phyloP scores from a whole-genome alignment of 805 yeast species.

The Yueomyces sp. region DNA sequence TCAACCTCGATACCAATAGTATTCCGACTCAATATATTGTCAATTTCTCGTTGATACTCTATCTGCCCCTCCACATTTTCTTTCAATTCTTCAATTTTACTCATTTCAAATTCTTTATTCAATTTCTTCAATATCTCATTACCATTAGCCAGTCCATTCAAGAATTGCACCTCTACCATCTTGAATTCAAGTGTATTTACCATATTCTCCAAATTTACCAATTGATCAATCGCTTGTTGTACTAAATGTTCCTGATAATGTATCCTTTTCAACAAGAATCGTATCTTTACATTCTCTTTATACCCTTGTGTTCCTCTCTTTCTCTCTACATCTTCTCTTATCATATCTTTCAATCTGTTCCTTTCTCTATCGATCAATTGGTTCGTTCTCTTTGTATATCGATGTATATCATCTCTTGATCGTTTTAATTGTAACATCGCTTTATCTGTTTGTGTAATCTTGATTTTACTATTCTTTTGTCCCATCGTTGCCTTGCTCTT shows the following conservation, averaged over 20 bases:
- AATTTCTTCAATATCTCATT: constrained; percentile 60
- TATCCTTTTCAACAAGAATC: constrained; percentile 53
- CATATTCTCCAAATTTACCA: constrained; percentile 66
- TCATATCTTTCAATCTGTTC: constrained; percentile 19
- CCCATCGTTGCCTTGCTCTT: constrained; percentile 17
- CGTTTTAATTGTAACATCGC: constrained; percentile 79
- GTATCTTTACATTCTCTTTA: constrained; percentile 41
- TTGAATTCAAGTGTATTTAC: constrained; percentile 80
- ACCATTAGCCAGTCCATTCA: constrained; percentile 72
- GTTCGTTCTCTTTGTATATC: constrained; percentile 44
- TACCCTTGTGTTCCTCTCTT: constrained; percentile 28
- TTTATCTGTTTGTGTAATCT: constrained; percentile 70
- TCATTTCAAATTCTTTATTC: constrained; percentile 52
- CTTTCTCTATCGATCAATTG: constrained; percentile 49
- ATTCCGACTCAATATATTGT: constrained; percentile 34
- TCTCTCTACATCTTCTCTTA: constrained; percentile 9
- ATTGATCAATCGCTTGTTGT: constrained; percentile 58
- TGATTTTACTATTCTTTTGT: constrained; percentile 32
- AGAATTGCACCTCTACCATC: constrained; percentile 71
- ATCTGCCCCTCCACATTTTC: constrained; percentile 78
- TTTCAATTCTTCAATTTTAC: constrained; percentile 64
- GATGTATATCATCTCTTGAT: constrained; percentile 74
- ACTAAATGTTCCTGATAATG: constrained; percentile 74
- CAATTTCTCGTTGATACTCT: constrained; percentile 63
- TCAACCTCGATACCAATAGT: constrained; percentile 28